Evolutionary conservation across 2,329 filamentous ascomycete species (phyloP).

Genomic region (Ophiostoma piceae): DNA sequence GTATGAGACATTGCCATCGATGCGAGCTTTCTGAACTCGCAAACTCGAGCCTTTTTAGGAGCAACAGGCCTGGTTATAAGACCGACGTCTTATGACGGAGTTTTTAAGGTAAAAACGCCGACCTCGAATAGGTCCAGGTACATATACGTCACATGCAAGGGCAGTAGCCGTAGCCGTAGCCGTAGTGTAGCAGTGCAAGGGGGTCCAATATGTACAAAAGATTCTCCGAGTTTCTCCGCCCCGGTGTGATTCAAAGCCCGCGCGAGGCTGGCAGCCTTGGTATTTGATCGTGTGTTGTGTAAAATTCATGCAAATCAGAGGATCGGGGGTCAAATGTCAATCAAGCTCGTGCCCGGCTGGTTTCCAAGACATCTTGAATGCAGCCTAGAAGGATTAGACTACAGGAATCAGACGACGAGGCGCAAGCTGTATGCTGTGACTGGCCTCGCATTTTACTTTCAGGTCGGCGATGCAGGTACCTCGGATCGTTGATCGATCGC

Average conservation of each 20-base stretch:
- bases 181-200: background rate
- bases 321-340: background rate
- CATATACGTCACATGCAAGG: background rate
- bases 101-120: background rate
- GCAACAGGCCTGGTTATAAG: background rate
- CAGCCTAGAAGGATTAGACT: background rate
- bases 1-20: background rate
- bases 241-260: background rate
- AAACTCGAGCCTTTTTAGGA: background rate
- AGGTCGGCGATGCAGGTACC: too few relatives aligned
- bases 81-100: background rate
- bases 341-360: background rate
- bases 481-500: background rate
- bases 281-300: background rate
- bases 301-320: background rate
- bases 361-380: background rate
- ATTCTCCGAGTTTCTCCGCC: background rate
- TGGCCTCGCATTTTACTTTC: background rate
- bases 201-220: background rate
- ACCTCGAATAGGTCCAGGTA: background rate
- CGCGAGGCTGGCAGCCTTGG: slow-evolving; percentile 8
- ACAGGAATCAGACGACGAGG: background rate
- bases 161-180: background rate
- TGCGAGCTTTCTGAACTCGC: background rate
- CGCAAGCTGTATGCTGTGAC: background rate